A percentile compares a stretch with the other conserved stretches of the same genome.
phyloP scores from a whole-genome alignment of 2,329 filamentous ascomycete species.

The Tricladium varicosporioides region DNA sequence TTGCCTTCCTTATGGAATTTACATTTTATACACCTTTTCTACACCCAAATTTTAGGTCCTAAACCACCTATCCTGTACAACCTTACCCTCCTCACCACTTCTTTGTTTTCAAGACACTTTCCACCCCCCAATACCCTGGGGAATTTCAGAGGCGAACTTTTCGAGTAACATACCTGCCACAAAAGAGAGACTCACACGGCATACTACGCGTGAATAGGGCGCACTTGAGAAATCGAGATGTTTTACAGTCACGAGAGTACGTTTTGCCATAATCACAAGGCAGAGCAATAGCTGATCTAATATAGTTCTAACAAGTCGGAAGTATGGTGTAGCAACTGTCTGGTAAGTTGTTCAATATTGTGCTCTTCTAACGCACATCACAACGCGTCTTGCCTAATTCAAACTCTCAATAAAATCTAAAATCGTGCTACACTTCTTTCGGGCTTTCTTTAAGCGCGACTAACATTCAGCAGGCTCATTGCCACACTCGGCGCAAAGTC shows the following conservation, averaged over 20 bases:
- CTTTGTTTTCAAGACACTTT: neutral
- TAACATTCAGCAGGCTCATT: constrained; percentile 67
- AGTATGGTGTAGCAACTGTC: constrained; percentile 91
- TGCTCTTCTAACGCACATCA: neutral
- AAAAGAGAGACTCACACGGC: too few relatives aligned
- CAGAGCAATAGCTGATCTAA: constrained; percentile 38
- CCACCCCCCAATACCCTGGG: neutral
- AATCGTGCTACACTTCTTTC: too few relatives aligned
- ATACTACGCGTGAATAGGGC: neutral
- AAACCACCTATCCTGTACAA: too few relatives aligned
- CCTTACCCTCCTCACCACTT: neutral
- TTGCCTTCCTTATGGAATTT: too few relatives aligned
- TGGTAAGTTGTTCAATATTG: constrained; percentile 59
- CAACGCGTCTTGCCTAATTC: neutral
- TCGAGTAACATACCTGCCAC: too few relatives aligned
- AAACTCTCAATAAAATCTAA: too few relatives aligned
- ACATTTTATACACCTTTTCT: too few relatives aligned
- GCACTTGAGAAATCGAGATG: constrained; percentile 49
- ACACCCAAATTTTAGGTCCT: too few relatives aligned
- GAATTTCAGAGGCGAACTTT: neutral
- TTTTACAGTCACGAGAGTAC: constrained; percentile 95
- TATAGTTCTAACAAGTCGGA: constrained; percentile 74
- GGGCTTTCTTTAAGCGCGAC: neutral
- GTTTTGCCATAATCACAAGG: constrained; percentile 31
- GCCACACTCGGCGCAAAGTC: constrained; percentile 81